Evolutionary conservation across 176 grass and related monocot species (phyloP), one percentile per base, ranked within the genome.

Genomic region (Urochloa ruziziensis): DNA sequence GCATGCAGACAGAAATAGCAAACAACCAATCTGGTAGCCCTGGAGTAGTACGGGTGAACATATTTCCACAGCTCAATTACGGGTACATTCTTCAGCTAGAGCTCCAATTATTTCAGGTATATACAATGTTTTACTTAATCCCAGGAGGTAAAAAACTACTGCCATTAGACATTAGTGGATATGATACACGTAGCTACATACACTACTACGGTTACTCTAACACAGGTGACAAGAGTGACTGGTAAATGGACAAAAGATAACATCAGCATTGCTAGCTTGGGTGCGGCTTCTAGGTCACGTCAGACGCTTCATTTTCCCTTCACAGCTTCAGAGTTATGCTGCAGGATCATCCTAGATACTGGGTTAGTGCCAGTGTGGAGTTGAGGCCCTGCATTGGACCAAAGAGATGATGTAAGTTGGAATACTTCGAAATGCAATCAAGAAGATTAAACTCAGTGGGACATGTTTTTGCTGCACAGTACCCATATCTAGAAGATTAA

Each of bases 101-200:
- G 52, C 77, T 77, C 64, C 56, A 65, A 39, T 90, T 73, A 86
- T 90, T 90, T 78, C 29, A 86, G 83, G 88, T 83, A 86, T 79
- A 74, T 86, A 90, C 88, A 90, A 65, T 24, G 36, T 86, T 58
- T 73, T 79, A 83, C 8, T 77, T 74, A 83, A 79, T 23, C 53
- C 59, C 32, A 49, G 51, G 19, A 21, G 10, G 10, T 10, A 13
- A 34, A 24, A 24, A 24, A 36, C 80, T 69, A 83, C 29, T n/a
- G 24, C 14, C 61, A 87, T 90, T 86, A 79, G 49, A 43, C 43
- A 90, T 90, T 86, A 79, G 80, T 83, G 39, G 68, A 74, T 83
- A 86, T 79, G 59, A 43, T 88, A 88, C 89, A 84, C 7, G 44
- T 80, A 42, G 81, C 59, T 84, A 88, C 81, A 67, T 34, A 85